These are phyloP conservation scores for Nemania diffusa DNA, from an alignment of 2,329 filamentous ascomycete species.

Conservation along the genomic window DNA sequence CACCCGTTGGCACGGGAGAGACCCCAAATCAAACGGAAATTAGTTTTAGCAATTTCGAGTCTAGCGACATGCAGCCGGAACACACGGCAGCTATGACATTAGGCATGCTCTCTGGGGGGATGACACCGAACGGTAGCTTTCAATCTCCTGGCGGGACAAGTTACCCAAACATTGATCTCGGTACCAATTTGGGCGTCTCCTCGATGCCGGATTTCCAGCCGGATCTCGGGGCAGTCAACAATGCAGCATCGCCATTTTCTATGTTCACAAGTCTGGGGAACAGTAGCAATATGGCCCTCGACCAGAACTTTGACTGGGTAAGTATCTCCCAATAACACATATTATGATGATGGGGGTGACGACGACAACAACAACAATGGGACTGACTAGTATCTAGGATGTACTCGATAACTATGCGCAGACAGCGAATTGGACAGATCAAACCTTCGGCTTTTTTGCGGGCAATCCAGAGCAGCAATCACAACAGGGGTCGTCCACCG, in stretches of 20 bases:
- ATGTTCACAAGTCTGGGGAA: constrained; percentile 61
- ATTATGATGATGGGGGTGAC: background rate
- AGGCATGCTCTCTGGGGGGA: constrained; percentile 55
- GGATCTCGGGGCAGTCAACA: constrained; percentile 50
- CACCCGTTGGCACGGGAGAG: constrained; percentile 31
- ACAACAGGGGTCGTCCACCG: constrained; percentile 45
- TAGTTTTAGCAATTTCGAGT: constrained; percentile 45
- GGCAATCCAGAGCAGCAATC: constrained; percentile 47
- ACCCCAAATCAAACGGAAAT: constrained; percentile 38
- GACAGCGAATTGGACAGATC: constrained; percentile 64
- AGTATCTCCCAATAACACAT: constrained; percentile 41
- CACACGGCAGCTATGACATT: constrained; percentile 56
- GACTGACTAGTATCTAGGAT: constrained; percentile 55
- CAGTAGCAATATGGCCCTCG: constrained; percentile 56
- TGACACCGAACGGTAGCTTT: constrained; percentile 48
- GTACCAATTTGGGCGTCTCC: constrained; percentile 47
- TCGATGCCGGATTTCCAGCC: constrained; percentile 50
- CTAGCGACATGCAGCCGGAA: constrained; percentile 51
- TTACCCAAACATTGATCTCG: constrained; percentile 59
- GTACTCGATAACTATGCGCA: constrained; percentile 69
- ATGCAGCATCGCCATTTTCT: constrained; percentile 59
- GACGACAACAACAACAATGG: background rate
- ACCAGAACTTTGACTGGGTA: constrained; percentile 69
- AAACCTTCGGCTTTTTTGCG: constrained; percentile 62
- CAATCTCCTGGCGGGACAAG: constrained; percentile 54